phyloP scores from a whole-genome alignment of 1,284 basidiomycete genomes.

The Lentinula novae-zelandiae region DNA sequence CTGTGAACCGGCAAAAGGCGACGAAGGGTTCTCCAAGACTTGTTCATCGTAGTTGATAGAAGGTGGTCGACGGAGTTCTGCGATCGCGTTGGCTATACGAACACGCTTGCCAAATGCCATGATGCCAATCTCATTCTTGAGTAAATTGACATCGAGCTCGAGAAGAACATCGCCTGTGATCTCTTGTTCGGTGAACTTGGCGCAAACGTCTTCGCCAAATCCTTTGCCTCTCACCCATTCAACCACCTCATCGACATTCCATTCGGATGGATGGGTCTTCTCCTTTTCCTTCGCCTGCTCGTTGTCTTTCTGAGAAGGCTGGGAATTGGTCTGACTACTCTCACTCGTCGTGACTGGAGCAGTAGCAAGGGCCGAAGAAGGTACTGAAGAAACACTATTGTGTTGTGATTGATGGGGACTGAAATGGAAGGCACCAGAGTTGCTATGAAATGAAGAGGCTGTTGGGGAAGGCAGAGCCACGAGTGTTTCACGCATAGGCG shows the following conservation, averaged over 20 bases:
- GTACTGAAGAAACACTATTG: slow-evolving; percentile 15
- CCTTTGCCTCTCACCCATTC: slow-evolving; percentile 85
- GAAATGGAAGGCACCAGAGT: slow-evolving; percentile 7
- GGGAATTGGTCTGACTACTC: background rate
- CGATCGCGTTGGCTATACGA: slow-evolving; percentile 92
- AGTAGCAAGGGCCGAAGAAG: slow-evolving; percentile 3
- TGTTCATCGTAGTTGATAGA: slow-evolving; percentile 45
- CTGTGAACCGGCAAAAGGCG: slow-evolving; percentile 22
- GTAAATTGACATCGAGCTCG: slow-evolving; percentile 87
- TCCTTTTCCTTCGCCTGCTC: slow-evolving; percentile 1
- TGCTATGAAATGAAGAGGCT: slow-evolving; percentile 25
- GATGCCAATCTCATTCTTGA: slow-evolving; percentile 96
- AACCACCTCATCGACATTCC: slow-evolving; percentile 88
- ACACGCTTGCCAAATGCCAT: slow-evolving; percentile 92
- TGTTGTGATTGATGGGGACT: slow-evolving; percentile 14
- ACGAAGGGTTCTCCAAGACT: slow-evolving; percentile 18
- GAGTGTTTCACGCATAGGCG: slow-evolving; percentile 20
- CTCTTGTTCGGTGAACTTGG: slow-evolving; percentile 94
- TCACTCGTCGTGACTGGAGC: background rate
- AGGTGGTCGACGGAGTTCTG: slow-evolving; percentile 76
- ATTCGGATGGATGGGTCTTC: slow-evolving; percentile 58
- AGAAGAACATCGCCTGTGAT: slow-evolving; percentile 96
- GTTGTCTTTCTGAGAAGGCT: background rate
- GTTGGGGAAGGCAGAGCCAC: slow-evolving; percentile 36
- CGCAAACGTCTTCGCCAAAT: slow-evolving; percentile 80